Percentiles rank a stretch among this genome's conserved stretches.
These are phyloP conservation scores for Ceratobasidium sp. DNA, from an alignment of 1,284 basidiomycete genomes.

Conservation along the genomic window DNA sequence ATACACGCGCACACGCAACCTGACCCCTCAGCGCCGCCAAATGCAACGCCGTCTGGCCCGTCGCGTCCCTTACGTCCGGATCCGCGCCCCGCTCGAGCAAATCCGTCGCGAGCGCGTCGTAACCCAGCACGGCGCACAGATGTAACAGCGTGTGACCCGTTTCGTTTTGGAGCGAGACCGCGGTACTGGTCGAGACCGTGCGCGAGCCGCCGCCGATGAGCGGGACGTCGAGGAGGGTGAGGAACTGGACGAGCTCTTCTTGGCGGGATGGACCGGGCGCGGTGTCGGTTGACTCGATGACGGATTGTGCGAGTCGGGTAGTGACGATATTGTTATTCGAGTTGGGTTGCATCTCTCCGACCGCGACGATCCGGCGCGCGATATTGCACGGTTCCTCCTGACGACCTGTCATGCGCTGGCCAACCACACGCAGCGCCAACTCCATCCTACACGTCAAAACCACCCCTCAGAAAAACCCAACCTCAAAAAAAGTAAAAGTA, in stretches of 20 bases:
- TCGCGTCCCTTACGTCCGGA: constrained; percentile 86
- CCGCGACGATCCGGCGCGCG: constrained; percentile 80
- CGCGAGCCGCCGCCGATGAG: constrained; percentile 35
- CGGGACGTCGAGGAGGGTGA: constrained; percentile 49
- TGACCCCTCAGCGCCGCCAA: constrained; percentile 83
- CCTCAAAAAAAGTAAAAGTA: constrained; percentile 19
- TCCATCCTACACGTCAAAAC: constrained; percentile 74
- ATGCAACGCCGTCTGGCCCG: constrained; percentile 92
- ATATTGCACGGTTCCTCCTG: constrained; percentile 93
- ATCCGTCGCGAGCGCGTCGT: constrained; percentile 77
- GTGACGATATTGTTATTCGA: constrained; percentile 20
- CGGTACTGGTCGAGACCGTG: constrained; percentile 35
- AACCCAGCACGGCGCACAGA: constrained; percentile 85
- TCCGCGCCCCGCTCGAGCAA: constrained; percentile 81
- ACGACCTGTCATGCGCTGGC: constrained; percentile 95
- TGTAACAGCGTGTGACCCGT: constrained; percentile 90
- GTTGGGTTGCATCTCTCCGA: constrained; percentile 35
- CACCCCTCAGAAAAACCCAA: too few species aligned
- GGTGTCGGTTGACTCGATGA: constrained; percentile 21
- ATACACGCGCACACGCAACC: constrained; percentile 72
- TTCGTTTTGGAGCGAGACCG: constrained; percentile 52
- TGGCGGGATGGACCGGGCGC: constrained; percentile 39
- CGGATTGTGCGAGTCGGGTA: constrained; percentile 31
- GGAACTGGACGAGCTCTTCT: constrained; percentile 50
- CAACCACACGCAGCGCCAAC: constrained; percentile 92